Base-by-base conservation (phyloP, 2,329 filamentous ascomycete genomes). In the Xylariaceae sp. region DNA sequence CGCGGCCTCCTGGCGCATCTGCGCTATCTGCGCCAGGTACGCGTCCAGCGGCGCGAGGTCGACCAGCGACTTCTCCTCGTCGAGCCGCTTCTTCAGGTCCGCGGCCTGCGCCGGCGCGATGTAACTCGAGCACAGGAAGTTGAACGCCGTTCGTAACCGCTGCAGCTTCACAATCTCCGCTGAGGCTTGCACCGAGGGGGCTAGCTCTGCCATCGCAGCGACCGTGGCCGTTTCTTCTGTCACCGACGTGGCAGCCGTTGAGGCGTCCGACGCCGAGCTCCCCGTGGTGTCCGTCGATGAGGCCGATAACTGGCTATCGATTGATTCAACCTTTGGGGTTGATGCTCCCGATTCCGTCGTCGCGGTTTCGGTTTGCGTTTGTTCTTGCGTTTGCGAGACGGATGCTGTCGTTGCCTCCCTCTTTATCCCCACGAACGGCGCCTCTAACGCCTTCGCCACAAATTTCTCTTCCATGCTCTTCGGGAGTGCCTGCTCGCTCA, bases 381-480 rank as follows among this genome's bases (percentile, higher is more conserved):
- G n/a, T n/a, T n/a, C n/a, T n/a, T 53, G 46, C 2, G 43, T 44
- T n/a, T 56, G 54, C 19, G 64, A 59, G 5, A 66, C 67, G 32
- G 57, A 58, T n/a, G 40, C 55, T 3, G 58, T 56, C 41, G 62
- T 62, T 48, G 84, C 78, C 53, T 86, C 81, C 44, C 85, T 80
- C 66, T 81, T 87, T 41, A 92, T 79, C 29, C 84, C 84, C 64
- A 90, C 77, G 43, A 96, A 78, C 0, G 95, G 93, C 3, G 87
- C 83, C 64, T 95, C 89, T 4, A 99, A 78, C 2, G 83, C 83
- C 67, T 88, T 88, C 49, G 81, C 83, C 7, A 99, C 85, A 65
- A 96, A 96, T 42, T 85, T 88, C 45, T 95, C 89, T 70, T 97
- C 93, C 80, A 99, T 83, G 65, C 89, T 96, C 6, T 78, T 75